Evolutionary conservation across 169 alveolate species (phyloP).

Genomic region (Plasmodium gallinaceum): DNA sequence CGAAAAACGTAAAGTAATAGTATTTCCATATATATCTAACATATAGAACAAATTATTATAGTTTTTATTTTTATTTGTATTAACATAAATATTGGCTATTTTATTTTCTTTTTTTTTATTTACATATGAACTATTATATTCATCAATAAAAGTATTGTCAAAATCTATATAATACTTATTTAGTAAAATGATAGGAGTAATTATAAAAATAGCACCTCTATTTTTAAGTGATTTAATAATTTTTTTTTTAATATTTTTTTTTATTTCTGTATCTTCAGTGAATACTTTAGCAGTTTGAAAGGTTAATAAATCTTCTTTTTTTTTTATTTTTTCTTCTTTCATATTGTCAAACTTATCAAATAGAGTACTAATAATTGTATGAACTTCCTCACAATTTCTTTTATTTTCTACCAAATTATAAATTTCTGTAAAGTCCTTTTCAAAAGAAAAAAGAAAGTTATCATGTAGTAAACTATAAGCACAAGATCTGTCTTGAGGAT

Average conservation of each 20-base stretch:
- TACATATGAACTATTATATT: constrained; percentile 9
- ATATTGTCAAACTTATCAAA: constrained; percentile 77
- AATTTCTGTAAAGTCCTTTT: constrained; percentile 79
- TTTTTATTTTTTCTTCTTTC: constrained; percentile 39
- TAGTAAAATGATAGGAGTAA: constrained; percentile 62
- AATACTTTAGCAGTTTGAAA: constrained; percentile 61
- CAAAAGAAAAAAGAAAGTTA: constrained; percentile 78
- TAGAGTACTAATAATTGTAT: constrained; percentile 79
- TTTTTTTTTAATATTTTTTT: constrained; percentile 45
- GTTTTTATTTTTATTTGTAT: constrained; percentile 34
- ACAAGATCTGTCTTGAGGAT: constrained; percentile 84
- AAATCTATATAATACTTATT: constrained; percentile 77
- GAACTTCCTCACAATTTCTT: constrained; percentile 85
- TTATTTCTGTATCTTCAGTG: constrained; percentile 46
- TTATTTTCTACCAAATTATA: constrained; percentile 81
- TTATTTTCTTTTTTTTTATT: constrained; percentile 57
- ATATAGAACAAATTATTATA: constrained; percentile 32
- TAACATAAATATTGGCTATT: constrained; percentile 37
- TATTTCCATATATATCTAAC: constrained; percentile 67
- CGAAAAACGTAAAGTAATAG: constrained; percentile 41
- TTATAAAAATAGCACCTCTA: constrained; percentile 77
- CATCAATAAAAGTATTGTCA: constrained; percentile 71
- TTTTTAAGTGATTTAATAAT: constrained; percentile 29
- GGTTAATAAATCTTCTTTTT: constrained; percentile 36
- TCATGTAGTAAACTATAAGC: constrained; percentile 83